A percentile compares a stretch with the other conserved stretches of the same genome.
phyloP scores from a whole-genome alignment of 1,284 basidiomycete genomes.

The Thelephora terrestris region DNA sequence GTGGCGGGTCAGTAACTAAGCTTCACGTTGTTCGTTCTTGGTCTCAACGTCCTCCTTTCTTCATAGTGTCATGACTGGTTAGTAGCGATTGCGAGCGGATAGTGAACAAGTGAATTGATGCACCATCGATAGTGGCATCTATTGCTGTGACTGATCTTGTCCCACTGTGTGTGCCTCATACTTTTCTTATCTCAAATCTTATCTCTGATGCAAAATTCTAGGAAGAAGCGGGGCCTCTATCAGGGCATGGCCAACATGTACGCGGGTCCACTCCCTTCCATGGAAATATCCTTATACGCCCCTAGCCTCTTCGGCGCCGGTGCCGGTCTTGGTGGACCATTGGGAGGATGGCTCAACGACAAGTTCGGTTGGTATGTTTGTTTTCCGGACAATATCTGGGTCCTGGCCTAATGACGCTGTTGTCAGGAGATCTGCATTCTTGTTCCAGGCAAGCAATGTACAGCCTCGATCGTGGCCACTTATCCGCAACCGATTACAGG shows the following conservation, averaged over 20 bases:
- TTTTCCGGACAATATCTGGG: conserved; percentile 2
- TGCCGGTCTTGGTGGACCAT: conserved; percentile 79
- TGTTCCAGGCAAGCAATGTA: conserved; percentile 43
- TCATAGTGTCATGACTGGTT: conserved; percentile 72
- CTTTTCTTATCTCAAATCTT: conserved; percentile 6
- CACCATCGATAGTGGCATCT: conserved; percentile 49
- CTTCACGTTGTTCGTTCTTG: conserved; percentile 10
- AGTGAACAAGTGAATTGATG: conserved; percentile 7
- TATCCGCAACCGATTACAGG: conserved; percentile 30
- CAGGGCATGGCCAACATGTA: conserved; percentile 86
- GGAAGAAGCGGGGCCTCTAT: conserved; percentile 79
- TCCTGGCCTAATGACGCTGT: conserved; percentile 5
- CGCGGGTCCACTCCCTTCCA: conserved; percentile 16
- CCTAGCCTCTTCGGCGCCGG: conserved; percentile 65
- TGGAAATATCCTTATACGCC: conserved; percentile 1
- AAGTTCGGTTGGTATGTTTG: conserved; percentile 66
- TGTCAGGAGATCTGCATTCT: conserved; percentile 55
- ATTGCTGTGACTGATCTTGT: conserved; percentile 73
- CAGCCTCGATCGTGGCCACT: conserved; percentile 8
- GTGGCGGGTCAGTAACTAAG: conserved; percentile 59
- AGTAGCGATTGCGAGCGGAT: conserved; percentile 19
- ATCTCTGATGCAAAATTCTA: conserved; percentile 21
- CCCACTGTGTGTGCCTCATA: conserved; percentile 50
- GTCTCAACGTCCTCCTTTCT: conserved; percentile 7
- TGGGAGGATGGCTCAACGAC: conserved; percentile 84